phyloP scores from a whole-genome alignment of 305 asterid genomes.

The Rubia balearica region DNA sequence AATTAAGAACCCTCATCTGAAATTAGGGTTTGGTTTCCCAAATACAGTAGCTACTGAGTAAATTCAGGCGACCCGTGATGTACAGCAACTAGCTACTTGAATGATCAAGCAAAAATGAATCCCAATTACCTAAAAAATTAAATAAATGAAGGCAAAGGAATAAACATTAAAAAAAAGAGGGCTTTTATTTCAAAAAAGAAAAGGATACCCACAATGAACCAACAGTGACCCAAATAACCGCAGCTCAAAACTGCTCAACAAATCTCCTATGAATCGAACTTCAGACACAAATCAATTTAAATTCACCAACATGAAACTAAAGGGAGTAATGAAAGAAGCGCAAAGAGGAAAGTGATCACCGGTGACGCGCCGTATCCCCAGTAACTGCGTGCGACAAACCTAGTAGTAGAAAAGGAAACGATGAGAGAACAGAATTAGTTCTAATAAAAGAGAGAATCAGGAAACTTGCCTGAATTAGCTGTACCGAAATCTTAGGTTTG shows the following conservation, averaged over 20 bases:
- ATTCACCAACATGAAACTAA: not conserved
- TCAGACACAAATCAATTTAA: not conserved
- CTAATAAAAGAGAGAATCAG: constrained; percentile 6
- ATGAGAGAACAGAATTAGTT: constrained; percentile 1
- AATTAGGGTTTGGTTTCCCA: constrained; percentile 48
- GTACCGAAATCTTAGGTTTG: constrained; percentile 34
- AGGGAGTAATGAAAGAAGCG: not conserved
- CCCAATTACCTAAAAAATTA: constrained; percentile 12
- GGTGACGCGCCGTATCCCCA: constrained; percentile 15
- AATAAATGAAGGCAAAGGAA: too few relatives aligned
- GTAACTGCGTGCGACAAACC: constrained; percentile 15
- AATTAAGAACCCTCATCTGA: constrained; percentile 16
- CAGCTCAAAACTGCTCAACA: not conserved
- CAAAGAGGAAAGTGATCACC: constrained; percentile 4
- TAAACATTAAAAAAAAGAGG: too few relatives aligned
- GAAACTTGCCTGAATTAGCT: constrained; percentile 18
- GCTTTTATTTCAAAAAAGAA: not conserved
- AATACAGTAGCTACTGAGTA: constrained; percentile 12
- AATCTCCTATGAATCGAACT: not conserved
- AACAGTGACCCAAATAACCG: not conserved
- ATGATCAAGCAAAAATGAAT: constrained; percentile 20
- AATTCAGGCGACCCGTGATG: constrained; percentile 19
- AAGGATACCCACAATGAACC: not conserved
- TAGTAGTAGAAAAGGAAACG: constrained; percentile 12
- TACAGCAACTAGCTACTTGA: constrained; percentile 13